Conservation (phyloP, 768 basidiomycete genomes). For the Punctularia strigosozonata region DNA sequence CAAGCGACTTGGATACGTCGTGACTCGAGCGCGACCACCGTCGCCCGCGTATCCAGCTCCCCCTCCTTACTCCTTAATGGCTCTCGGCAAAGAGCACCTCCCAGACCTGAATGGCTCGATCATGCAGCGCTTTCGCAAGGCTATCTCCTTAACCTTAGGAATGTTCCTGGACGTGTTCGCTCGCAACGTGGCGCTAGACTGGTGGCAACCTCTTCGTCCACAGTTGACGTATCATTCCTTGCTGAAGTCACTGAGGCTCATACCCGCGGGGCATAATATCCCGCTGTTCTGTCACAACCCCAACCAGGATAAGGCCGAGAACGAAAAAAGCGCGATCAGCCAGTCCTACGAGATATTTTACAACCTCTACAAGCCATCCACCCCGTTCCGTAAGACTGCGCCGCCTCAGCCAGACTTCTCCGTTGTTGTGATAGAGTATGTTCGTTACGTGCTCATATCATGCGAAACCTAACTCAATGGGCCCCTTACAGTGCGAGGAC, state of each 20-base stretch:
- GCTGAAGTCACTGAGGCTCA: conserved; percentile 59
- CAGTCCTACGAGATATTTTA: conserved; percentile 71
- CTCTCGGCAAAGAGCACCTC: too few relatives aligned
- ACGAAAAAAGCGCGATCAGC: conserved; percentile 6
- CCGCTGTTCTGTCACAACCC: too few relatives aligned
- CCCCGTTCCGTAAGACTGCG: conserved; percentile 66
- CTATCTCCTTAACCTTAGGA: too few relatives aligned
- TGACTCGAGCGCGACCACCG: conserved; percentile 65
- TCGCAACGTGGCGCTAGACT: conserved; percentile 35
- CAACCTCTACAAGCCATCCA: conserved; percentile 86
- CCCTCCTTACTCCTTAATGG: conserved; percentile 21
- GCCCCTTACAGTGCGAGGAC: conserved; percentile 53
- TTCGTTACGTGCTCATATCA: conserved; percentile 4
- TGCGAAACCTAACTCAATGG: background rate
- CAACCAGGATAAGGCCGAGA: conserved; percentile 18
- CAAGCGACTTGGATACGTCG: conserved; percentile 81
- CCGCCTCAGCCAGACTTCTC: conserved; percentile 79
- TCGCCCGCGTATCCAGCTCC: conserved; percentile 40
- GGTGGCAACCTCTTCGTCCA: too few relatives aligned
- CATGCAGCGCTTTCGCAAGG: too few relatives aligned
- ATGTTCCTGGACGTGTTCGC: conserved; percentile 23
- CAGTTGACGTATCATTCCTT: too few relatives aligned
- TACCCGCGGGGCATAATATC: conserved; percentile 50
- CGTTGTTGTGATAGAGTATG: conserved; percentile 78
- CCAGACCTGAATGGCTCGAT: conserved; percentile 3